A percentile compares a stretch with the other conserved stretches of the same genome.
These are phyloP conservation scores for Colletotrichum orbiculare DNA, from an alignment of 2,329 filamentous ascomycete species.

Conservation along the genomic window DNA sequence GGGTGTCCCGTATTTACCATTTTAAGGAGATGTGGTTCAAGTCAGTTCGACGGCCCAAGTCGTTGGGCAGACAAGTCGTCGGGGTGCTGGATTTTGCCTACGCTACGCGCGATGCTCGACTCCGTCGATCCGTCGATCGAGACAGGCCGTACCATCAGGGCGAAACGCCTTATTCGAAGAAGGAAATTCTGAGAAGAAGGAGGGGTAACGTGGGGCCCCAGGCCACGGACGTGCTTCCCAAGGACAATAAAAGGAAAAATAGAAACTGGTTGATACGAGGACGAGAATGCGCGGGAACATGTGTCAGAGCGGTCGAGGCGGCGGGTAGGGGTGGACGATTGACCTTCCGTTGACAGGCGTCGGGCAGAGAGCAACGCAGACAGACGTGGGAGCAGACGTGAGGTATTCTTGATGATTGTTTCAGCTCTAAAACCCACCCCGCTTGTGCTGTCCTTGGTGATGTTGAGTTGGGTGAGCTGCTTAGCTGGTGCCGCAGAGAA, in stretches of 20 bases:
- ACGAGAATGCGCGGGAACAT: constrained; percentile 2
- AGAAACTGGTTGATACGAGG: not conserved
- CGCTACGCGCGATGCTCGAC: too few species aligned
- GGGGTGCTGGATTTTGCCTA: too few species aligned
- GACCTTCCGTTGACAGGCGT: not conserved
- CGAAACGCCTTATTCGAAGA: constrained; percentile 17
- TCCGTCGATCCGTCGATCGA: not conserved
- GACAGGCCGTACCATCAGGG: constrained; percentile 21
- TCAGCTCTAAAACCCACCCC: constrained; percentile 35
- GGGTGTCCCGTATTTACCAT: constrained; percentile 38
- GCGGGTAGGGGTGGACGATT: not conserved
- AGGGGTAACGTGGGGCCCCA: not conserved
- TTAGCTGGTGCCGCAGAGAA: not conserved
- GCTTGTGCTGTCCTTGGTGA: constrained; percentile 18
- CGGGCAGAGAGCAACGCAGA: not conserved
- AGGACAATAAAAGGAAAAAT: constrained; percentile 19
- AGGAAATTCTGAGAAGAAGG: constrained; percentile 16
- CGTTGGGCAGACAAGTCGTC: too few species aligned
- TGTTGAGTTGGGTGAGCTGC: constrained; percentile 4
- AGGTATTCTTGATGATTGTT: constrained; percentile 18
- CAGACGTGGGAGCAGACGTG: constrained; percentile 1
- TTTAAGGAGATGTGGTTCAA: not conserved
- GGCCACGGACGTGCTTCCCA: constrained; percentile 20
- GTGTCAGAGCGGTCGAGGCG: constrained; percentile 30
- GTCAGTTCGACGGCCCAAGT: too few species aligned